These are phyloP conservation scores for Salix koriyanagi DNA, from an alignment of 345 rosid species.

Conservation along the genomic window DNA sequence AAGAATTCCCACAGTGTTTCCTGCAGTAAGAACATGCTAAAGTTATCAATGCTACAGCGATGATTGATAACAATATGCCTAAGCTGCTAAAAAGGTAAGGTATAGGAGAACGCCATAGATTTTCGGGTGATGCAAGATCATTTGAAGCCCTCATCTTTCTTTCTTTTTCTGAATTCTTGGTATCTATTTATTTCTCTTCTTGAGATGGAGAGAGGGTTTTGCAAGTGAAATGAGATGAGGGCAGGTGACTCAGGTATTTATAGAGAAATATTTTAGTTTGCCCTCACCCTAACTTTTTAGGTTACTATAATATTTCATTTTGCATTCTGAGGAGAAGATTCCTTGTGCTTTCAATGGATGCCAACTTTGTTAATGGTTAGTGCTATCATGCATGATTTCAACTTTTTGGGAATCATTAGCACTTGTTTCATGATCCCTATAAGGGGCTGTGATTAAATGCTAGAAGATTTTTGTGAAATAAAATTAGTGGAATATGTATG, in stretches of 20 bases:
- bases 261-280: background rate
- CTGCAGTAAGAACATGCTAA: slow-evolving; percentile 28
- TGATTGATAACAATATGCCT: slow-evolving; percentile 27
- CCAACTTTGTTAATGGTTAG: background rate
- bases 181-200: background rate
- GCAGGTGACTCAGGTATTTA: background rate
- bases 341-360: background rate
- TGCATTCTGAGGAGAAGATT: slow-evolving; percentile 1
- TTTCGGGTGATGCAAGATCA: slow-evolving; percentile 4
- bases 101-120: slow-evolving; percentile 41
- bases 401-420: background rate
- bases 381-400: background rate
- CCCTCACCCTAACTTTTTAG: too few relatives aligned
- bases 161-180: background rate
- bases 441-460: background rate
- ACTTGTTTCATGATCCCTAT: background rate
- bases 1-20: slow-evolving; percentile 1
- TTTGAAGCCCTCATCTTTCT: background rate
- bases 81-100: slow-evolving; percentile 50
- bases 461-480: too few relatives aligned
- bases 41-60: slow-evolving; percentile 33
- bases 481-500: too few relatives aligned
- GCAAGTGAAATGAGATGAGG: background rate
- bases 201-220: background rate
- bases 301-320: background rate